Evolutionary conservation across 805 yeast species (phyloP), one percentile per base, ranked within the genome.

Genomic region (Cyberlindnera suaveolens): DNA sequence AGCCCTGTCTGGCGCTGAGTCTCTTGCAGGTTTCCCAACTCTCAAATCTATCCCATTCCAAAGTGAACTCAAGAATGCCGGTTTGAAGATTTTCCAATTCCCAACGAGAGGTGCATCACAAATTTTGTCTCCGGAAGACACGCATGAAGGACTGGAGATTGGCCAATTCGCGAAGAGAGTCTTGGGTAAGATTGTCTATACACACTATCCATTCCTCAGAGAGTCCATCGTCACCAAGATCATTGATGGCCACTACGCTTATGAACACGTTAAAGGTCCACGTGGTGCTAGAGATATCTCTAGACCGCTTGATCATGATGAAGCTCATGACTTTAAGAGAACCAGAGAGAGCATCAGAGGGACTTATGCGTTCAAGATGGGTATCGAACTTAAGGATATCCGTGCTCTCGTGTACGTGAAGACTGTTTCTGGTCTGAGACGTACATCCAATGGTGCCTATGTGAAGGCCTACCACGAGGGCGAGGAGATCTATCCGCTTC

Each of bases 11-110:
- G 97, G 98, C 34, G 66, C 66, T n/a, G 74, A 81, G 3, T 68
- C 85, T 44, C 65, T 85, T 42, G 95, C 96, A 9, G 96, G 98
- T 1, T 93, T 93, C 74, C 98, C 99, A 40, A 71, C 91, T 13
- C 71, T 93, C 56, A 64, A 76, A 38, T 78, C 95, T 1, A 63
- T 93, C 36, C 82, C 88, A 6, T 82, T 80, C 56, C 62, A 70
- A 4, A 49, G 58, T 47, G 68, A 73, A 39, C 62, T 90, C 50
- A 73, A 71, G 36, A 67, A 71, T 47, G 82, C 80, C 46, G 85
- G 81, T 48, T 80, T 88, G 11, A 66, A 74, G 45, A 84, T 93
- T 3, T 93, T 93, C 67, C 88, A 89, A 56, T 83, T 77, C 56
- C 93, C 96, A 2, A 79, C 96, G 1, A 77, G 82, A 54, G 83